Conservation (phyloP, 169 alveolate genomes). For the Fabrea salina region DNA sequence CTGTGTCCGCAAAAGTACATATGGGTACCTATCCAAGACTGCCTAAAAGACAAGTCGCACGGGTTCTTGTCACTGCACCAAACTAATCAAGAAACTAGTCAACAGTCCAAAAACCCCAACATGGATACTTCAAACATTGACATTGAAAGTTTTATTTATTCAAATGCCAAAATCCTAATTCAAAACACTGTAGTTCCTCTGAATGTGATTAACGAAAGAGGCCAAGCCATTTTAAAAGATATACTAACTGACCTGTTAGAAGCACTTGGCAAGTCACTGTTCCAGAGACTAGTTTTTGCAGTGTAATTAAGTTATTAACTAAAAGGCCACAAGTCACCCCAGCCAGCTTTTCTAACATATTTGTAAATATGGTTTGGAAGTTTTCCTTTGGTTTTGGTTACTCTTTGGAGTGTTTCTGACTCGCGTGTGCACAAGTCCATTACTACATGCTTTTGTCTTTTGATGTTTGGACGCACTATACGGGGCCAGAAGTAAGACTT, state of each 20-base stretch:
- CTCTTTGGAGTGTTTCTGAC: background rate
- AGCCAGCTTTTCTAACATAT: background rate
- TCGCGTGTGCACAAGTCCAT: constrained; percentile 44
- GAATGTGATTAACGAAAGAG: background rate
- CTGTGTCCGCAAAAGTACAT: constrained; percentile 56
- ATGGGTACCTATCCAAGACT: constrained; percentile 47
- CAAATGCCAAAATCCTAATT: background rate
- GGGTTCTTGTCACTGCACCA: background rate
- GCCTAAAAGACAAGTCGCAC: background rate
- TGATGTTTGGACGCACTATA: constrained; percentile 43
- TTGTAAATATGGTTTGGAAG: background rate
- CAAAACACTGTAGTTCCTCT: background rate
- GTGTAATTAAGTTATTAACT: background rate
- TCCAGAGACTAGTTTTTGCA: background rate
- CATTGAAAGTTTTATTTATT: background rate
- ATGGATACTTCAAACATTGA: background rate
- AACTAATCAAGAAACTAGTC: background rate
- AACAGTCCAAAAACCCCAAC: constrained; percentile 14
- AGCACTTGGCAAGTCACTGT: background rate
- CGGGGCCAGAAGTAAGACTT: constrained; percentile 60
- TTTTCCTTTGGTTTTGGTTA: background rate
- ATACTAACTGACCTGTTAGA: background rate
- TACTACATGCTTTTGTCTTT: constrained; percentile 39
- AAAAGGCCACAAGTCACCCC: constrained; percentile 36
- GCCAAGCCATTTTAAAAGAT: background rate